Evolutionary conservation across 352 stramenopile species (phyloP), one percentile per base, ranked within the genome.

Genomic region (Phytophthora idaei): DNA sequence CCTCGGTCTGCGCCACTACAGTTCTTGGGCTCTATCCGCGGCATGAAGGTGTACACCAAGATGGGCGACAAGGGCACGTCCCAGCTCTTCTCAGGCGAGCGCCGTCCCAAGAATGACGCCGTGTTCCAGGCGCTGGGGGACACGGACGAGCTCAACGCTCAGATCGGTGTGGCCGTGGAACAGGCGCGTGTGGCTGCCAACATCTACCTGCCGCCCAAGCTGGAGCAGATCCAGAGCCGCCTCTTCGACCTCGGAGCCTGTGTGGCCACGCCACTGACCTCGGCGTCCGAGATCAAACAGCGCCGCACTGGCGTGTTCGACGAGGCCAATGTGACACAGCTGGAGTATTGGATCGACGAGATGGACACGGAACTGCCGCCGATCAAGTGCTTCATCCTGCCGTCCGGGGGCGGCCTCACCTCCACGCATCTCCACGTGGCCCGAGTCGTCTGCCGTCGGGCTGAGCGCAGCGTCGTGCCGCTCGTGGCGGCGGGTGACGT

Each of bases 11-110:
- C 32, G 4, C 29, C 21, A 15, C 34, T 25, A 6, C 51, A 46
- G n/a, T 1, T 34, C 27, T 21, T 61, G 32, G 17, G 41, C 10
- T 52, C 52, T 29, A 34, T 41, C 36, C 61, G 74, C 29, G 52
- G 71, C 57, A 93, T 95, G 83, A 96, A 96, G 71, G 88, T 97
- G 51, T 98, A 98, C 81, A 98, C 92, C 37, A 93, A 94, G 57
- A 97, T 91, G 0, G 92, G 92, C 42, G 92, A 98, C 74, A 98
- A 97, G 65, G 92, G 91, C 52, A 95, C 89, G 58, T 97, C 91
- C 47, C 89, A 93, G 70, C 83, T 97, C 53, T 97, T 96, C 74
- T 97, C 92, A 57, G 90, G 92, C 53, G 89, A 97, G 75, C 84
- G 90, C 17, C 77, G 89, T 17, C 68, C 77, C 61, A 98, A 98